A percentile compares a stretch with the other conserved stretches of the same genome.
Conservation (phyloP, 257 asterid genomes). For the Petunia axillaris region DNA sequence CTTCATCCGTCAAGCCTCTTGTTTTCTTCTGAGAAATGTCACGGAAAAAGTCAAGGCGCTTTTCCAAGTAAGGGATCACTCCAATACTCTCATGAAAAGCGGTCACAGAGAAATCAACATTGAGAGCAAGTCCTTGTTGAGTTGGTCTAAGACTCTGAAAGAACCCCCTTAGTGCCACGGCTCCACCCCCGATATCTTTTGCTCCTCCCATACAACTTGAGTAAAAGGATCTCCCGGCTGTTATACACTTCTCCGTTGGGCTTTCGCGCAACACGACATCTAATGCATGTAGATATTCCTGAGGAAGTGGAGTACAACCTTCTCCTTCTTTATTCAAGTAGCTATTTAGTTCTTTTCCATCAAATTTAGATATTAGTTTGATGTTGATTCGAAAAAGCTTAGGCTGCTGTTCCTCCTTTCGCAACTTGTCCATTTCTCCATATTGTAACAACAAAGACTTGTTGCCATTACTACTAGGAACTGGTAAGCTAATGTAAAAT, state of each 20-base stretch:
- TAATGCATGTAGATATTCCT: slow-evolving; percentile 91
- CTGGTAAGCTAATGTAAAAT: slow-evolving; percentile 66
- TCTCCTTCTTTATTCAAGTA: slow-evolving; percentile 55
- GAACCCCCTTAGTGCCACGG: slow-evolving; percentile 80
- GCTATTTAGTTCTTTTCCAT: slow-evolving; percentile 56
- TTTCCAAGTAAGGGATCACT: slow-evolving; percentile 75
- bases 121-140: slow-evolving; percentile 90
- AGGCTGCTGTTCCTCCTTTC: slow-evolving; percentile 31
- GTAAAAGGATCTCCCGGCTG: slow-evolving; percentile 72
- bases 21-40: slow-evolving; percentile 48
- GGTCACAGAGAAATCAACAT: slow-evolving; percentile 88
- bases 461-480: slow-evolving; percentile 30
- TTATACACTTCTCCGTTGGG: slow-evolving; percentile 66
- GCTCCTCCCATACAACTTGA: slow-evolving; percentile 71
- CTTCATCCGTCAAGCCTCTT: slow-evolving; percentile 52
- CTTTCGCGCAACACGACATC: slow-evolving; percentile 81
- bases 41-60: slow-evolving; percentile 65
- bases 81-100: slow-evolving; percentile 95
- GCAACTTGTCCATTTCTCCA: slow-evolving; percentile 25
- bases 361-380: slow-evolving; percentile 80
- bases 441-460: slow-evolving; percentile 25
- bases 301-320: slow-evolving; percentile 69
- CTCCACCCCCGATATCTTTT: slow-evolving; percentile 91
- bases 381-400: slow-evolving; percentile 74
- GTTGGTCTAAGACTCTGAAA: slow-evolving; percentile 94